Evolutionary conservation across 2,329 filamentous ascomycete species (phyloP), one percentile per base, ranked within the genome.

Genomic region (Penicillium oxalicum): DNA sequence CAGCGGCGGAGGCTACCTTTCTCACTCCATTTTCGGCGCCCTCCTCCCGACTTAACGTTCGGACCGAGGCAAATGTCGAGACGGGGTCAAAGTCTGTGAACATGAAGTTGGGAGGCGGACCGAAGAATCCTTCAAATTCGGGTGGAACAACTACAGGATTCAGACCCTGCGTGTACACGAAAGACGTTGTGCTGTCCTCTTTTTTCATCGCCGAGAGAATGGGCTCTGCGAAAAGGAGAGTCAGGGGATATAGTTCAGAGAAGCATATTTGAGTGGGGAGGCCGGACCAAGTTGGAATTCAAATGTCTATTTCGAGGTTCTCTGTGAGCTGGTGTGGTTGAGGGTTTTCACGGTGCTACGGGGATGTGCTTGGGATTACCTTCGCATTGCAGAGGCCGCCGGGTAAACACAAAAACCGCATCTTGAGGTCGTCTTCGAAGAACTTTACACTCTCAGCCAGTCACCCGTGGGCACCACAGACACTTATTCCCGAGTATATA

Each of bases 371-470:
- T 32, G 9, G 26, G 53, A 48, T 38, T 50, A 59, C 57, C 41
- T 50, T 57, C 27, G 53, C 52, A 35, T 47, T 59, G 47, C 54
- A 56, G 41, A 53, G 55, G 8, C 52, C 57, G 40, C 57, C 57
- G 9, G 53, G 57, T 26, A 60, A 48, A 9, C 56, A 59, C 2
- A 60, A 47, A 44, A 60, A 60, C 26, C 49, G 58, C 57, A 60
- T 45, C 35, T 45, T n/a, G 9, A 8, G 27, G 12, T 8, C 40
- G 9, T 26, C 18, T 12, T 18, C 18, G 18, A 18, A 18, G 18
- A 18, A 2, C 18, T 18, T 18, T 2, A 18, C 18, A 18, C 18
- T 18, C 18, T 18, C 18, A 18, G 18, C 18, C 18, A 18, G 18
- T 18, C 18, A 2, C 18, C 2, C 18, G 18, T 18, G 18, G 18